Evolutionary conservation across 78 protist genomes (phyloP).

Genomic region (Dictyostelium purpureum): DNA sequence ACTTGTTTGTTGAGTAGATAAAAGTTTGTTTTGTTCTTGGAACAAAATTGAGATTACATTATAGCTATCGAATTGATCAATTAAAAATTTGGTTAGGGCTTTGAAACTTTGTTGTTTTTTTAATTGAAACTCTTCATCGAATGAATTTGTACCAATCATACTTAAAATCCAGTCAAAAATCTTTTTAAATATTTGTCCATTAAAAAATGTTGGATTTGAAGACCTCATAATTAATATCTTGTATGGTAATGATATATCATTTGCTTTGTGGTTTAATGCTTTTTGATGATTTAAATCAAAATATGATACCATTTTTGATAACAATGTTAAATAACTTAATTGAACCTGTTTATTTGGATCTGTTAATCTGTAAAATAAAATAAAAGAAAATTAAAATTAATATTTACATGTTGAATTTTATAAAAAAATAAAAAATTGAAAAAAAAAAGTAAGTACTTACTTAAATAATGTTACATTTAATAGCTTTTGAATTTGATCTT

Average conservation of each 20-base stretch:
- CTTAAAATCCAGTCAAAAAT: constrained; percentile 48
- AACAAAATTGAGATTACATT: background rate
- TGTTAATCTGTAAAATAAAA: constrained; percentile 13
- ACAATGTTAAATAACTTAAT: constrained; percentile 10
- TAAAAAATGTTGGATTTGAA: background rate
- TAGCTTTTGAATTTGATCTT: constrained; percentile 28
- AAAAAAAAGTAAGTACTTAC: background rate
- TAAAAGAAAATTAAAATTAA: background rate
- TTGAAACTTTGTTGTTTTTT: background rate
- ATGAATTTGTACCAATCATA: no score
- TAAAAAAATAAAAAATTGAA: background rate
- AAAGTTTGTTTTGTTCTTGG: background rate
- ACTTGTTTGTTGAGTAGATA: background rate
- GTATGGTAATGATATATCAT: constrained; percentile 42
- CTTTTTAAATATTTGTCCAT: constrained; percentile 7
- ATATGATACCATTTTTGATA: constrained; percentile 6
- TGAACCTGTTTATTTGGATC: constrained; percentile 25
- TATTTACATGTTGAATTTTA: background rate
- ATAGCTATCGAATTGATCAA: constrained; percentile 10
- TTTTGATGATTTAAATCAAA: constrained; percentile 48
- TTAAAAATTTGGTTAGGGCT: background rate
- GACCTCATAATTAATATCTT: constrained; percentile 36
- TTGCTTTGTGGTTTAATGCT: constrained; percentile 17
- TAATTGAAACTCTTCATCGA: no score
- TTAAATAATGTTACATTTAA: constrained; percentile 50